A percentile compares a stretch with the other conserved stretches of the same genome.
phyloP scores from a whole-genome alignment of 1,139 yeast species.

The Saccharomyces hybrid region DNA sequence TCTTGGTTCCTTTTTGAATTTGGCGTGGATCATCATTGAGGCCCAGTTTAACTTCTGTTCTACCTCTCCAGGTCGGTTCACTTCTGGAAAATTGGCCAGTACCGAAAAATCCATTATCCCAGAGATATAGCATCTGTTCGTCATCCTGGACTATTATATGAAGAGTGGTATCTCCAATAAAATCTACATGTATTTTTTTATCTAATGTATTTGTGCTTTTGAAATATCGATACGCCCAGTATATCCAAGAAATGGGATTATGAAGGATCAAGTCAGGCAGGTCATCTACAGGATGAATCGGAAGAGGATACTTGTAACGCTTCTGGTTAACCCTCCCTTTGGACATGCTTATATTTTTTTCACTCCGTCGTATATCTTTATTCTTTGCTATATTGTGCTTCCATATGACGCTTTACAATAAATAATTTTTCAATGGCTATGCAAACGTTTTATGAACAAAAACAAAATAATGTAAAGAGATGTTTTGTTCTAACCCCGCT shows the following conservation, averaged over 20 bases:
- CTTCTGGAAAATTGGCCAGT: slow-evolving; percentile 84
- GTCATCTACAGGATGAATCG: slow-evolving; percentile 34
- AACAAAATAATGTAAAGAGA: not conserved
- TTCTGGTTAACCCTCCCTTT: slow-evolving; percentile 27
- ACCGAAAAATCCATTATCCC: slow-evolving; percentile 91
- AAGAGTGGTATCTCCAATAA: slow-evolving; percentile 13
- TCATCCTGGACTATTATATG: slow-evolving; percentile 37
- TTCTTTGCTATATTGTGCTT: not conserved
- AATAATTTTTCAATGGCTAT: not conserved
- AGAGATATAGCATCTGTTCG: slow-evolving; percentile 49
- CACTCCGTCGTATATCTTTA: not conserved
- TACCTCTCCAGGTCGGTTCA: slow-evolving; percentile 79
- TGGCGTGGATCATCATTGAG: not conserved
- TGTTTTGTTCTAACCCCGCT: not conserved
- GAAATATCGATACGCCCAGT: slow-evolving; percentile 36
- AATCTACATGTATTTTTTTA: slow-evolving; percentile 15
- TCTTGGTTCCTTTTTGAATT: slow-evolving; percentile 19
- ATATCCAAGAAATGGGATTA: slow-evolving; percentile 56
- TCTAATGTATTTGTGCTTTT: slow-evolving; percentile 12
- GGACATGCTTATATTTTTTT: slow-evolving; percentile 22
- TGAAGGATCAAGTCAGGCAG: slow-evolving; percentile 46
- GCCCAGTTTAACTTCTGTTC: slow-evolving; percentile 49
- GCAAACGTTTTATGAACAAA: not conserved
- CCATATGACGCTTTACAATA: not conserved
- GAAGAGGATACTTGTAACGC: slow-evolving; percentile 35